These are phyloP conservation scores for Solanum chaucha DNA, from an alignment of 257 asterid species.

Conservation along the genomic window DNA sequence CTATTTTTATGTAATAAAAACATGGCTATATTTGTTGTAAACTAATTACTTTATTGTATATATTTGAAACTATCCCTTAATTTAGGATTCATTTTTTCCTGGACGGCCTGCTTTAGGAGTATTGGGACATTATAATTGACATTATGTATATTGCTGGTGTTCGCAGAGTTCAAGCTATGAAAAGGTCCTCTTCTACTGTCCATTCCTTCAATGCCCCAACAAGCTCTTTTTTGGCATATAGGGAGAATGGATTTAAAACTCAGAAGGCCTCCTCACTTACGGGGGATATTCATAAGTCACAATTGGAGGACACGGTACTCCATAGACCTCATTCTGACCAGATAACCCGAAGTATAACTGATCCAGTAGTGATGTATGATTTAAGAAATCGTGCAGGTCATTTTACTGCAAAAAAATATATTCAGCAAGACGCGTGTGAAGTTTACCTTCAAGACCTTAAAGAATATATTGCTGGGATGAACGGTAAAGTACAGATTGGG, in stretches of 20 bases:
- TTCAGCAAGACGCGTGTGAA: constrained; percentile 28
- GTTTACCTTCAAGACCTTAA: constrained; percentile 56
- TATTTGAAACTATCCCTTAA: neutral
- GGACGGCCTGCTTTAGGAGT: neutral
- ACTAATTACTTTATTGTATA: neutral
- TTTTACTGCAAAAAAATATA: constrained; percentile 15
- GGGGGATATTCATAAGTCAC: constrained; percentile 14
- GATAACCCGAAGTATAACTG: constrained; percentile 9
- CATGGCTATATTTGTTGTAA: neutral
- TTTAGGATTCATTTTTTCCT: neutral
- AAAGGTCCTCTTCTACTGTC: constrained; percentile 25
- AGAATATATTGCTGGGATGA: constrained; percentile 57
- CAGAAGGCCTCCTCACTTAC: constrained; percentile 19
- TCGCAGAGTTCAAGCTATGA: constrained; percentile 44
- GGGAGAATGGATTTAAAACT: constrained; percentile 17
- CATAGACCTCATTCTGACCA: constrained; percentile 15
- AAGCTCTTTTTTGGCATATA: constrained; percentile 12
- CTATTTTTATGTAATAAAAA: no score
- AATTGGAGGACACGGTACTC: constrained; percentile 10
- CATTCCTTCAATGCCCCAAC: constrained; percentile 12
- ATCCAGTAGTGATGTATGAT: constrained; percentile 19
- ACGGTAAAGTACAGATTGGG: constrained; percentile 57
- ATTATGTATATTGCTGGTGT: constrained; percentile 1
- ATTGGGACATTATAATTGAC: neutral
- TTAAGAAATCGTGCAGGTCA: constrained; percentile 18